These are phyloP conservation scores for Eleusine indica DNA, from an alignment of 176 grass and related monocot genomes.

Conservation along the genomic window DNA sequence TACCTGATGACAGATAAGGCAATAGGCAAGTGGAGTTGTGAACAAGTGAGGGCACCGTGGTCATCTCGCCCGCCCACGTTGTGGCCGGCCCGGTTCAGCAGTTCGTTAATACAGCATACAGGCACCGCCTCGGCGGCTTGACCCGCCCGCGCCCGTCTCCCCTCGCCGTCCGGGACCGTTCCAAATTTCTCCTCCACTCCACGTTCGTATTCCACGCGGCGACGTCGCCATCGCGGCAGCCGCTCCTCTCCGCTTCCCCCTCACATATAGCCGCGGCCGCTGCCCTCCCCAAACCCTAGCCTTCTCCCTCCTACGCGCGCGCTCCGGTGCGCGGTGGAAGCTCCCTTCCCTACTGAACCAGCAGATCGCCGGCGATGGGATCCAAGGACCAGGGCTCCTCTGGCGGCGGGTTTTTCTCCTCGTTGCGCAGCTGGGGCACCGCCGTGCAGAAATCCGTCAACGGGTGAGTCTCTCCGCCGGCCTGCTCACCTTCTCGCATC, in stretches of 20 bases:
- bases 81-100: constrained; percentile 15
- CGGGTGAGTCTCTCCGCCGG: constrained; percentile 56
- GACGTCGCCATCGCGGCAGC: constrained; percentile 49
- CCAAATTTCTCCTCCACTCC: constrained; percentile 20
- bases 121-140: background rate
- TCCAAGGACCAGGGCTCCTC: constrained; percentile 71
- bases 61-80: constrained; percentile 47
- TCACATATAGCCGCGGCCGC: background rate
- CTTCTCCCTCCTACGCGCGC: background rate
- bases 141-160: background rate
- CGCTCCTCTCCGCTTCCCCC: background rate
- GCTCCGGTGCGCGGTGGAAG: background rate
- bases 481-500: background rate
- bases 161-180: constrained; percentile 30
- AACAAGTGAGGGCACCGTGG: constrained; percentile 20
- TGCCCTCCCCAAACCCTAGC: constrained; percentile 40
- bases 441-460: constrained; percentile 92
- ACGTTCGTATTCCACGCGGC: constrained; percentile 31
- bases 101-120: constrained; percentile 1
- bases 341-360: background rate
- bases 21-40: background rate
- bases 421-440: constrained; percentile 64
- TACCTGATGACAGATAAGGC: no score
- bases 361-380: constrained; percentile 65
- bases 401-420: constrained; percentile 60